Base-by-base conservation (phyloP, 2,329 filamentous ascomycete species). In the Penicillium paneum region DNA sequence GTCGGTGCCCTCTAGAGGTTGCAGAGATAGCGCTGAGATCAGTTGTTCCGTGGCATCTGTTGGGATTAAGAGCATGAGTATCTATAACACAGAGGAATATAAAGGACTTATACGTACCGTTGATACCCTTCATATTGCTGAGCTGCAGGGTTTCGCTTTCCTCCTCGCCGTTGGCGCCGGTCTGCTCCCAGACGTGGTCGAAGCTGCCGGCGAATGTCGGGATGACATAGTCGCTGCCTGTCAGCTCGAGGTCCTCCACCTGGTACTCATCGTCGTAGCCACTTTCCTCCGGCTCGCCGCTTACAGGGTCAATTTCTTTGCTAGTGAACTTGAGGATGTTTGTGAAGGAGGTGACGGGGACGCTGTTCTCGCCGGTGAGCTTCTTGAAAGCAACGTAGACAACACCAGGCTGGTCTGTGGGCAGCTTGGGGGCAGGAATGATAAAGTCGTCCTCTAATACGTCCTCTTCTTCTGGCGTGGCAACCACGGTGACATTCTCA, bases 261-360 rank as follows among this genome's bases (percentile, higher is more conserved):
- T 97, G 90, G 71, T 99, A 99, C 77, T 99, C 94, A 68, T 99
- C 94, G 49, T 97, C 93, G 73, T 97, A 97, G 42, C 94, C 94
- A 43, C 78, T 82, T 15, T 96, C 91, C 73, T 99, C 94, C 0
- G 93, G 90, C 75, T 97, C 91, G 62, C 86, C 85, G n/a, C 90
- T 96, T 26, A 89, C 89, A 6, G 94, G 94, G 67, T 99, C 94
- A 62, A 99, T 94, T 76, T 99, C 94, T 78, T 97, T 97, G 79
- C 88, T 94, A 17, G 91, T 97, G 73, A 99, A 99, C 76, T 94
- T 97, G 70, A 99, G 87, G 36, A 90, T 79, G 75, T 97, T 99
- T 62, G 90, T 91, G 75, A 99, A 96, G 39, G 85, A 89, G 49
- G 88, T 86, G 21, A 89, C 81, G 5, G 91, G 86, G 72, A 95